These are phyloP conservation scores for Ustilago bromivora DNA, from an alignment of 1,284 basidiomycete species.

Conservation along the genomic window DNA sequence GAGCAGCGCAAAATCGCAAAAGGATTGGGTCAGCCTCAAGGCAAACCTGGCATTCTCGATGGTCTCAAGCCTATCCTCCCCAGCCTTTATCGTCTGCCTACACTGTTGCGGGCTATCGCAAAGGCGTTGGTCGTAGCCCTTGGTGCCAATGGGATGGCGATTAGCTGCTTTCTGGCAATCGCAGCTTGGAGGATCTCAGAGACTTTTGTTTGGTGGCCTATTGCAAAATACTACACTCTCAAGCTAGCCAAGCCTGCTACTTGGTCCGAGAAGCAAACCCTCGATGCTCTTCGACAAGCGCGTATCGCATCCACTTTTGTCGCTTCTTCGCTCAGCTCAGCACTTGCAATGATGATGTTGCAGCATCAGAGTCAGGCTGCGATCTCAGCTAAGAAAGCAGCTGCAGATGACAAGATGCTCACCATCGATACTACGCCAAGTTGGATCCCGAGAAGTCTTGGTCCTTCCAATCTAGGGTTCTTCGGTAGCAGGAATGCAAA, in stretches of 20 bases:
- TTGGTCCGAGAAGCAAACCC: conserved; percentile 6
- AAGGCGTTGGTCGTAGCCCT: conserved; percentile 40
- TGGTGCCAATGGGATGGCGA: conserved; percentile 52
- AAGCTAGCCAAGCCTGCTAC: conserved; percentile 27
- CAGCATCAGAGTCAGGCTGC: conserved; percentile 40
- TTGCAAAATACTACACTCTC: conserved; percentile 49
- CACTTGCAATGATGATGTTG: conserved; percentile 48
- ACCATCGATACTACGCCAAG: conserved; percentile 41
- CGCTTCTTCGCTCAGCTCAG: conserved; percentile 46
- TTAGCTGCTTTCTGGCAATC: conserved; percentile 54
- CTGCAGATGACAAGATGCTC: conserved; percentile 11
- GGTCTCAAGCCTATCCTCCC: conserved; percentile 32
- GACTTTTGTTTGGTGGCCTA: conserved; percentile 52
- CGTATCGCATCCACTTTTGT: conserved; percentile 53
- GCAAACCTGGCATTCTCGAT: conserved; percentile 9
- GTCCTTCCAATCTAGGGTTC: conserved; percentile 27
- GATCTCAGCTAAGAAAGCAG: conserved; percentile 13
- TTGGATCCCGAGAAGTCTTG: conserved; percentile 39
- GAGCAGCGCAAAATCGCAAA: conserved; percentile 40
- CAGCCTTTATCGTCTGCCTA: conserved; percentile 32
- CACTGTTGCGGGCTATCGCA: conserved; percentile 30
- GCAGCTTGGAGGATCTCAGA: conserved; percentile 50
- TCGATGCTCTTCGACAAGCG: conserved; percentile 17
- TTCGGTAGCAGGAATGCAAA: conserved; percentile 14
- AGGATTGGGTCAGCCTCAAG: conserved; percentile 17